Conservation (phyloP, 768 basidiomycete genomes). For the Mycena capillaripes region DNA sequence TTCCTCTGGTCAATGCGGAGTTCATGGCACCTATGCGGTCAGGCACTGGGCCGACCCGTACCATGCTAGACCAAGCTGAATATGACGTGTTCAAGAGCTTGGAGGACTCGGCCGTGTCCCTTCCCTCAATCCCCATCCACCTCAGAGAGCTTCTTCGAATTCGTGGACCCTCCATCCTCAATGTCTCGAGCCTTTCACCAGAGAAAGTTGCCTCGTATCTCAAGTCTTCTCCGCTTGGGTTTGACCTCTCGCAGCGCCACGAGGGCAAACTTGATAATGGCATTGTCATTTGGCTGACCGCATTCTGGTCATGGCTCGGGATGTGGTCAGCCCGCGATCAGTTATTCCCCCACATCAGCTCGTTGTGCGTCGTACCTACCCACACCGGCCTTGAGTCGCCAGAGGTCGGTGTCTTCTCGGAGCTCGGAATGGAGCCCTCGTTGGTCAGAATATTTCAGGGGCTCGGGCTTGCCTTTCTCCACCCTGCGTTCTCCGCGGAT, state of each 20-base stretch:
- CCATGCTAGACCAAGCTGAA: slow-evolving; percentile 48
- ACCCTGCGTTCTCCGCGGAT: slow-evolving; percentile 39
- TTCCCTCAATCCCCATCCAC: slow-evolving; percentile 43
- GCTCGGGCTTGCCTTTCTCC: slow-evolving; percentile 52
- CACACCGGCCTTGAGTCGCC: slow-evolving; percentile 44
- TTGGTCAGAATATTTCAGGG: slow-evolving; percentile 40
- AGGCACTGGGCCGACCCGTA: slow-evolving; percentile 24
- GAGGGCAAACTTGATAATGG: slow-evolving; percentile 31
- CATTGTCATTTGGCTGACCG: slow-evolving; percentile 50
- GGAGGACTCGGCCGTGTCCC: slow-evolving; percentile 48
- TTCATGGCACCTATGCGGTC: slow-evolving; percentile 37
- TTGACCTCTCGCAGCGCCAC: slow-evolving; percentile 39
- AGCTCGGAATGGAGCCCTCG: slow-evolving; percentile 38
- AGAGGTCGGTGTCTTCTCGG: slow-evolving; percentile 45
- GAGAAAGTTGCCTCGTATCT: slow-evolving; percentile 48
- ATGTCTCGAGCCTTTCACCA: slow-evolving; percentile 47
- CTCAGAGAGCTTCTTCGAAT: slow-evolving; percentile 40
- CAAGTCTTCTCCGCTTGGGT: slow-evolving; percentile 37
- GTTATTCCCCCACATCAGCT: slow-evolving; percentile 41
- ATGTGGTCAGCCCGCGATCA: slow-evolving; percentile 38
- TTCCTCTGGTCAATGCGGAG: slow-evolving; percentile 45
- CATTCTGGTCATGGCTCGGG: slow-evolving; percentile 61
- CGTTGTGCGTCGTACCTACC: slow-evolving; percentile 52
- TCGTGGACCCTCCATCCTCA: slow-evolving; percentile 44
- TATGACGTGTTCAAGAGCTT: slow-evolving; percentile 45